Evolutionary conservation across 2,329 filamentous ascomycete species (phyloP), one percentile per base, ranked within the genome.

Genomic region (Colletotrichum eremochloae): DNA sequence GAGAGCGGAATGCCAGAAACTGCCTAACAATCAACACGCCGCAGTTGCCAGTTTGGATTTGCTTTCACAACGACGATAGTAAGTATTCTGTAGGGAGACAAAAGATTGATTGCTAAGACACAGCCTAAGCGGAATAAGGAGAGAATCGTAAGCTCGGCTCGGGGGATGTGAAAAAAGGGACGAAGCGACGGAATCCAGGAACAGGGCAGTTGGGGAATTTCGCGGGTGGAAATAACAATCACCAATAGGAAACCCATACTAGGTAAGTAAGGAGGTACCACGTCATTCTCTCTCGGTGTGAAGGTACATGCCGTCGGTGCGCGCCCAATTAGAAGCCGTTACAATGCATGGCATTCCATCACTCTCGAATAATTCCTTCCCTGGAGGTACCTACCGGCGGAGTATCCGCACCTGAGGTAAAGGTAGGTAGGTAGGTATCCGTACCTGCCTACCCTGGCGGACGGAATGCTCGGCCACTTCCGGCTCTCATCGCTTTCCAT

Each of bases 191-290:
- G 67, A 65, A 65, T 65, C 70, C 61, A 72, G 70, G 70, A 72
- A 72, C 70, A 72, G 70, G 70, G 66, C 66, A 61, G 55, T 52
- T 70, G 53, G 66, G 66, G 61, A 63, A 68, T 63, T 60, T 42
- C 40, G 38, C 60, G 46, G 70, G 55, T 65, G 70, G 70, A 72
- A 70, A 72, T 70, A 61, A 72, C 50, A 61, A 64, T 70, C 70
- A 69, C 46, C 66, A 70, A 53, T 18, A 18, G 33, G 52, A 58
- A 53, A 24, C 31, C n/a, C 40, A 38, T 38, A 8, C 6, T 38
- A 38, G 6, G 6, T 38, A 38, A 6, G 31, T 52, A 18, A 31
- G 40, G 18, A 63, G 31, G 46, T 52, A 55, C 24, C 6, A 8
- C 29, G 64, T 58, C 36, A 36, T 44, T 38, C 44, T 52, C 29